phyloP scores from a whole-genome alignment of 2,329 filamentous ascomycete species.

The Fusarium sp. region DNA sequence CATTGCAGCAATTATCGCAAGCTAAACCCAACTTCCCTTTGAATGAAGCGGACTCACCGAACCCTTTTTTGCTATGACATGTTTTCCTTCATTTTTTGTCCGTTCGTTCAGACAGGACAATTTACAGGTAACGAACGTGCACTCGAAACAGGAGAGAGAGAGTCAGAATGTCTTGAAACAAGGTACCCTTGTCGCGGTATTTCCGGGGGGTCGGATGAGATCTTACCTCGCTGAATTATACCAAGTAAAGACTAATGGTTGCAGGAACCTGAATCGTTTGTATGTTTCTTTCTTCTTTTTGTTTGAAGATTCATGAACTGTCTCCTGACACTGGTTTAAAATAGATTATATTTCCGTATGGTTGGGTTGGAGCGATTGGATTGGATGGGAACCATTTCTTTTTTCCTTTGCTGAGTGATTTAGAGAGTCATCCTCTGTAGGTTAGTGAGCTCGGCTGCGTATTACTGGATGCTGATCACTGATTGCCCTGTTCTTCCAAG shows the following conservation, averaged over 20 bases:
- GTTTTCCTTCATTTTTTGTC: neutral
- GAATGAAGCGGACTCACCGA: slow-evolving; percentile 35
- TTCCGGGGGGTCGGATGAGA: slow-evolving; percentile 33
- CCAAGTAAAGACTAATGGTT: neutral
- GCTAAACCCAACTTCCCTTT: slow-evolving; percentile 15
- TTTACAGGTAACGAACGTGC: slow-evolving; percentile 23
- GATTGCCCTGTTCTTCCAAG: neutral
- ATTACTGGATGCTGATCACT: neutral
- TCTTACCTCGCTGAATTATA: neutral
- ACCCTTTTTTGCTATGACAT: slow-evolving; percentile 3
- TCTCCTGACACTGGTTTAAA: neutral
- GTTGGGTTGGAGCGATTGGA: neutral
- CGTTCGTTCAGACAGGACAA: slow-evolving; percentile 1
- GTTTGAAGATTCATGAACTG: neutral
- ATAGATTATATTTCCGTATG: neutral
- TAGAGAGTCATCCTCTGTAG: neutral
- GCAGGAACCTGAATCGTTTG: neutral
- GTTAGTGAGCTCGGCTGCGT: neutral
- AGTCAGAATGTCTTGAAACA: slow-evolving; percentile 5
- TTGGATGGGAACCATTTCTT: neutral
- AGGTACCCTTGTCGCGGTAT: slow-evolving; percentile 44
- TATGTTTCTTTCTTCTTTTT: neutral
- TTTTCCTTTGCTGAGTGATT: neutral
- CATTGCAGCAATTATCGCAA: neutral
- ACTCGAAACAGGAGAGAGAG: slow-evolving; percentile 25